Percentiles rank a stretch among this genome's conserved stretches.
Conservation (phyloP, 23 red algal species). For the Cyanidioschyzon merolae region DNA sequence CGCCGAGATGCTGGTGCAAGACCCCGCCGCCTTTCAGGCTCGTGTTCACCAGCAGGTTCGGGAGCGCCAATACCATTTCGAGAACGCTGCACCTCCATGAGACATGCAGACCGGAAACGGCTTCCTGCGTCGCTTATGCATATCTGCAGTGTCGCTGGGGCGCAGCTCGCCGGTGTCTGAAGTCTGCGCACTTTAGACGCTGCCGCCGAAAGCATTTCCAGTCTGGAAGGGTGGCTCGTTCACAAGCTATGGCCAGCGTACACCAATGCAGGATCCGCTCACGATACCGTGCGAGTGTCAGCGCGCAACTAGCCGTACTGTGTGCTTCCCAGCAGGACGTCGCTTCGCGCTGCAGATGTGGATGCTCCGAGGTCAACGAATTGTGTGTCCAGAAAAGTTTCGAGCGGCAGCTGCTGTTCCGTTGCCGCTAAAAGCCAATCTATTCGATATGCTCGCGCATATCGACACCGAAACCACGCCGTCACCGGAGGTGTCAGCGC, state of each 20-base stretch:
- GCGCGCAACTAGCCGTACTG: not conserved
- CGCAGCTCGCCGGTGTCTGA: not conserved
- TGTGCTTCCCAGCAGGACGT: not conserved
- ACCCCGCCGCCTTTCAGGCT: slow-evolving; percentile 33
- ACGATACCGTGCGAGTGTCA: not conserved
- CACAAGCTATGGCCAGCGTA: not conserved
- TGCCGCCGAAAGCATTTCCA: not conserved
- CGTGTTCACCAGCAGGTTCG: not conserved
- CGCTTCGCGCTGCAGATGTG: not conserved
- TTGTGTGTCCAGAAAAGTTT: not conserved
- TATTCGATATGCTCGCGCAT: not conserved
- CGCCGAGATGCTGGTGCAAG: slow-evolving; percentile 45
- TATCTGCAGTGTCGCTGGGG: not conserved
- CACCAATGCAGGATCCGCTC: not conserved
- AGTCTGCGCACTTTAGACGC: not conserved
- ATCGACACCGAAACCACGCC: not conserved
- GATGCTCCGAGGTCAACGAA: no score
- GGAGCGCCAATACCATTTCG: no score
- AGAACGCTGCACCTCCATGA: not conserved
- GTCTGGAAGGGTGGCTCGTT: not conserved
- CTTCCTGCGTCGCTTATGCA: not conserved
- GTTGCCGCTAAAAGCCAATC: not conserved
- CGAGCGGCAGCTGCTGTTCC: not conserved
- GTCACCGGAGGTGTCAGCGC: not conserved
- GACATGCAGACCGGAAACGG: not conserved